These are phyloP conservation scores for Verticillium isaacii DNA, from an alignment of 2,329 filamentous ascomycete species.

Conservation along the genomic window DNA sequence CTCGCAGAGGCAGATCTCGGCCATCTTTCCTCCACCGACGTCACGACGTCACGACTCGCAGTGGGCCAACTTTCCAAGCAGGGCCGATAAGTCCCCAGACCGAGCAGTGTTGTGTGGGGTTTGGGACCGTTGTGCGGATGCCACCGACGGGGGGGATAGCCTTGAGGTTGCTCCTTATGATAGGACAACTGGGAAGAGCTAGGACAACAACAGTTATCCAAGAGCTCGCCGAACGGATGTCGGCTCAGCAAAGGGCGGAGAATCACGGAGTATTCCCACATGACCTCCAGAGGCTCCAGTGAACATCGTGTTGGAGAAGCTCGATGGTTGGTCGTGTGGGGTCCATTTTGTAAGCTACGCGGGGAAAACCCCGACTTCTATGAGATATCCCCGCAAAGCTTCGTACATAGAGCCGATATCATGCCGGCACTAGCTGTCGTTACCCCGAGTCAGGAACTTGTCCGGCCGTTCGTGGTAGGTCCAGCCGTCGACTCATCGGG, in stretches of 20 bases:
- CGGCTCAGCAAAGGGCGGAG: not conserved
- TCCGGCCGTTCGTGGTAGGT: not conserved
- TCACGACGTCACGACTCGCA: not conserved
- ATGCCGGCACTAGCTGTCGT: not conserved
- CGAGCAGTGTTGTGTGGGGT: not conserved
- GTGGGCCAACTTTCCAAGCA: not conserved
- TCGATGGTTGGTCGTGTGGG: not conserved
- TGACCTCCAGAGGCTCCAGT: not conserved
- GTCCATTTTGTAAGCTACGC: not conserved
- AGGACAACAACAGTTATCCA: not conserved
- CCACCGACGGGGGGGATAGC: not conserved
- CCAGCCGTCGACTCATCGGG: not conserved
- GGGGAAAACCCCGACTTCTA: not conserved
- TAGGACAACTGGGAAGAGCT: not conserved
- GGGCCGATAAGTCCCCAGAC: not conserved
- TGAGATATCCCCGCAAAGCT: not conserved
- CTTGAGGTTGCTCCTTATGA: not conserved
- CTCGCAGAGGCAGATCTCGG: not conserved
- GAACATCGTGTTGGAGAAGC: not conserved
- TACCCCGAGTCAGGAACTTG: not conserved
- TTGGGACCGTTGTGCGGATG: not conserved
- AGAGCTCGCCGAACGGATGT: not conserved
- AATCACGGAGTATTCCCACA: not conserved
- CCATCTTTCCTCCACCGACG: not conserved
- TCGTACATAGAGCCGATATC: not conserved